Percentiles rank a stretch among this genome's conserved stretches.
Conservation (phyloP, 2,329 filamentous ascomycete species). For the Clonostachys rosea region DNA sequence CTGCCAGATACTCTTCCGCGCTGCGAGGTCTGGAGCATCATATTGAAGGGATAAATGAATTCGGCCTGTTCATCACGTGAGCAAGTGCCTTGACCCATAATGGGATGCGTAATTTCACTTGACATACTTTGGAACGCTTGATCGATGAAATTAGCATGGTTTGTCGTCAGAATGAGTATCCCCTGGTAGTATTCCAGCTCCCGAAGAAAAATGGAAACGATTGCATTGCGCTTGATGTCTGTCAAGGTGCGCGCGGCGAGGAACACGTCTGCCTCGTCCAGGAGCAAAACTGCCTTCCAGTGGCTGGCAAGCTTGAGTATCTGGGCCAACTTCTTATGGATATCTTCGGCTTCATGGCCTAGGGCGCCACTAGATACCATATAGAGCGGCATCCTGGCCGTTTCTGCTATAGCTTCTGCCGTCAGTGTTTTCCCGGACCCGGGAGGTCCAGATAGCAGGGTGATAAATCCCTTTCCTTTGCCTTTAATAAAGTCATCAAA, state of each 20-base stretch:
- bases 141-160: conserved; percentile 61
- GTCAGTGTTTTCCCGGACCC: conserved; percentile 42
- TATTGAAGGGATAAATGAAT: background rate
- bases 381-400: conserved; percentile 29
- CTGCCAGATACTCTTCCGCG: background rate
- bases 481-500: conserved; percentile 20
- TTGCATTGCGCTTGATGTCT: conserved; percentile 78
- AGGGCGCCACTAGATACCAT: conserved; percentile 31
- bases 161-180: conserved; percentile 85
- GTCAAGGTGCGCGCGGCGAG: conserved; percentile 77
- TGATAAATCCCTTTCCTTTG: conserved; percentile 35
- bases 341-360: conserved; percentile 8
- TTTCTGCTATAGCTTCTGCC: conserved; percentile 31
- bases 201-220: conserved; percentile 83
- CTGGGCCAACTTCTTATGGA: background rate
- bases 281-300: conserved; percentile 79
- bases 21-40: background rate
- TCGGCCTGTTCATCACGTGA: background rate
- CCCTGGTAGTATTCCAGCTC: conserved; percentile 88
- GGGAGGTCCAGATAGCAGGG: conserved; percentile 36
- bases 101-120: too few species aligned
- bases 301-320: background rate
- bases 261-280: conserved; percentile 84
- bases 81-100: too few species aligned
- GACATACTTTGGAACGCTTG: background rate